phyloP scores from a whole-genome alignment of 2,329 filamentous ascomycete genomes.

The Talaromyces sp. region DNA sequence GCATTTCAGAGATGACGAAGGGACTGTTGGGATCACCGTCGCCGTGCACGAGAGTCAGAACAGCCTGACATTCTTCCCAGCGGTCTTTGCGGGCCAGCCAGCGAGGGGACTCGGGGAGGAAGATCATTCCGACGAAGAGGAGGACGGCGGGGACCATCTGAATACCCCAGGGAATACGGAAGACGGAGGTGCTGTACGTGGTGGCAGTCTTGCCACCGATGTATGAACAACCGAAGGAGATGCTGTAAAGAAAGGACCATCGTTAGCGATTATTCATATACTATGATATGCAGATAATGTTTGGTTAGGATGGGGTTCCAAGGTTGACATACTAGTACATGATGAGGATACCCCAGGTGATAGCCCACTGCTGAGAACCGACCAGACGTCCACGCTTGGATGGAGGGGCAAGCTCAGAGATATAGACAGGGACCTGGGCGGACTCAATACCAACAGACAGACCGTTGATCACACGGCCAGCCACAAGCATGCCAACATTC shows the following conservation, averaged over 20 bases:
- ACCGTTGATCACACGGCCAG: slow-evolving; percentile 70
- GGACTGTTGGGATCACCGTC: slow-evolving; percentile 65
- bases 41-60: slow-evolving; percentile 61
- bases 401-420: slow-evolving; percentile 64
- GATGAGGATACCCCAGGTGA: slow-evolving; percentile 70
- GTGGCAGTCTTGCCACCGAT: slow-evolving; percentile 49
- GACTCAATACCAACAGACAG: slow-evolving; percentile 73
- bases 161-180: slow-evolving; percentile 65
- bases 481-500: slow-evolving; percentile 70
- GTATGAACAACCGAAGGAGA: slow-evolving; percentile 48
- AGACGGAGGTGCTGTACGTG: slow-evolving; percentile 60
- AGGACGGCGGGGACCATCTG: slow-evolving; percentile 63
- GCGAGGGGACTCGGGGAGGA: slow-evolving; percentile 59
- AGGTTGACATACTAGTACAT: slow-evolving; percentile 61
- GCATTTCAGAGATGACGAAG: slow-evolving; percentile 67
- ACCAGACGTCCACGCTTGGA: slow-evolving; percentile 63
- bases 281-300: too few relatives aligned
- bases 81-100: slow-evolving; percentile 65
- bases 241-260: slow-evolving; percentile 33
- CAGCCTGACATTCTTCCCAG: slow-evolving; percentile 54
- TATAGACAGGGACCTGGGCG: slow-evolving; percentile 71
- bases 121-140: slow-evolving; percentile 57
- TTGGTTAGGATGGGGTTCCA: too few relatives aligned
- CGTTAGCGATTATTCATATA: not conserved
- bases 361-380: slow-evolving; percentile 72